Conservation (phyloP, 768 basidiomycete species). For the Boletus rubescentipes region DNA sequence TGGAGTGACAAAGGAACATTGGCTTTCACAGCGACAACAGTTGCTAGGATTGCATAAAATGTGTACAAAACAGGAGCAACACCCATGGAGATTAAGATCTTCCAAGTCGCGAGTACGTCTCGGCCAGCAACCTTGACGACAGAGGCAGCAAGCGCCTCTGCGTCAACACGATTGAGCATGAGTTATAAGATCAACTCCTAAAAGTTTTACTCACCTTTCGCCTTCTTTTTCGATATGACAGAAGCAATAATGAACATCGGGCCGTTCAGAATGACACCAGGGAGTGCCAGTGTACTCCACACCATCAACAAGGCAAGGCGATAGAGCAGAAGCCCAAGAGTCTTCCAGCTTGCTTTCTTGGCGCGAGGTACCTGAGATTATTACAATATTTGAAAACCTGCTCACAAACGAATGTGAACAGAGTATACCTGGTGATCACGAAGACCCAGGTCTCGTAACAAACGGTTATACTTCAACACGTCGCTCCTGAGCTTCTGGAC, state of each 20-base stretch:
- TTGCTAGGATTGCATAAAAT: conserved; percentile 80
- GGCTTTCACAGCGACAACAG: conserved; percentile 66
- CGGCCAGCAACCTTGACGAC: conserved; percentile 93
- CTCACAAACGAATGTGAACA: not conserved
- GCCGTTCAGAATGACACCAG: conserved; percentile 87
- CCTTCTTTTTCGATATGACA: conserved; percentile 83
- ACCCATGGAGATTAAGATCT: conserved; percentile 91
- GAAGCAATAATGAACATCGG: conserved; percentile 93
- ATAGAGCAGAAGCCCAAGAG: conserved; percentile 79
- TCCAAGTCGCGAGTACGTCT: conserved; percentile 98
- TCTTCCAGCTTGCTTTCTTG: conserved; percentile 83
- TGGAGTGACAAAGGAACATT: conserved; percentile 61
- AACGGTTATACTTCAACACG: conserved; percentile 87
- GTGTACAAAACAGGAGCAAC: conserved; percentile 83
- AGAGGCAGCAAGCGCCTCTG: conserved; percentile 95
- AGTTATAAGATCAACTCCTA: not conserved
- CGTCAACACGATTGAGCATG: not conserved
- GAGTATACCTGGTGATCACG: conserved; percentile 83
- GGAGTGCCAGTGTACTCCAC: conserved; percentile 85
- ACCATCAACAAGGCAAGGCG: conserved; percentile 71
- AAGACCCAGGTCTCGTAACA: conserved; percentile 84
- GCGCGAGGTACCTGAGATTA: conserved; percentile 75
- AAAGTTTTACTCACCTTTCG: conserved; percentile 58
- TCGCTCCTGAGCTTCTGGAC: conserved; percentile 77
- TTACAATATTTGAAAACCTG: not conserved